Percentiles rank a stretch among this genome's conserved stretches.
Conservation (phyloP, 306 rosid genomes). For the Fragaria ananassa region DNA sequence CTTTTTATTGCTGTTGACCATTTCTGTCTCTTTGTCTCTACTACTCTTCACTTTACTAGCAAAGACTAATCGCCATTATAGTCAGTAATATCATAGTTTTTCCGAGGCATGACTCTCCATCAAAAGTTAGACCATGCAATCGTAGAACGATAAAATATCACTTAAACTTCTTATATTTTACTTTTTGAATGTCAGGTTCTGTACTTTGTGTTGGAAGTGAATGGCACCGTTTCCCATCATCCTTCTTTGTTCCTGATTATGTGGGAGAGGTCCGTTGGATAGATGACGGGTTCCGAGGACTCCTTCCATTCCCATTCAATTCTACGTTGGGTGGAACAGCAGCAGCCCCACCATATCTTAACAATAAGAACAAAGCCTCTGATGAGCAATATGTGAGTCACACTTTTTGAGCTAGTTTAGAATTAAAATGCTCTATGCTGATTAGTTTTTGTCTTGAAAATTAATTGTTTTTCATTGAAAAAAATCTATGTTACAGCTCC, state of each 20-base stretch:
- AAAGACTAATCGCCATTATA: not conserved
- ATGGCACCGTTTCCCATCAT: constrained; percentile 96
- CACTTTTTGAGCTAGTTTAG: not conserved
- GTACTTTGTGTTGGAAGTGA: constrained; percentile 89
- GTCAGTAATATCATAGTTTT: not conserved
- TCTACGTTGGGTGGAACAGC: constrained; percentile 94
- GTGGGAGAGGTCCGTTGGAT: constrained; percentile 86
- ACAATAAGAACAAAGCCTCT: constrained; percentile 79
- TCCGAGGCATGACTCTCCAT: not conserved
- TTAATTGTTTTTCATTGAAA: not conserved
- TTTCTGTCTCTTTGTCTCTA: not conserved
- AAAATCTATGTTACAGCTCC: constrained; percentile 49
- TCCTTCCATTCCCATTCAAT: constrained; percentile 87
- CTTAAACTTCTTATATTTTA: not conserved
- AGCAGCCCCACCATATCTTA: constrained; percentile 79
- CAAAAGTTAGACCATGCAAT: not conserved
- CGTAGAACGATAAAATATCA: not conserved
- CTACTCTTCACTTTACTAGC: not conserved
- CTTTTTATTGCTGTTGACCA: not conserved
- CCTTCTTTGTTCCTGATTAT: constrained; percentile 76
- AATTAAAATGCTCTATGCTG: constrained; percentile 1
- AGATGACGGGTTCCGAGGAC: constrained; percentile 91
- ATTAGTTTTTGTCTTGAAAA: not conserved
- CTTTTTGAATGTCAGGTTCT: constrained; percentile 50
- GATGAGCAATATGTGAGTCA: constrained; percentile 63